phyloP scores from a whole-genome alignment of 352 stramenopile genomes.

The Globisporangium sylvaticum region DNA sequence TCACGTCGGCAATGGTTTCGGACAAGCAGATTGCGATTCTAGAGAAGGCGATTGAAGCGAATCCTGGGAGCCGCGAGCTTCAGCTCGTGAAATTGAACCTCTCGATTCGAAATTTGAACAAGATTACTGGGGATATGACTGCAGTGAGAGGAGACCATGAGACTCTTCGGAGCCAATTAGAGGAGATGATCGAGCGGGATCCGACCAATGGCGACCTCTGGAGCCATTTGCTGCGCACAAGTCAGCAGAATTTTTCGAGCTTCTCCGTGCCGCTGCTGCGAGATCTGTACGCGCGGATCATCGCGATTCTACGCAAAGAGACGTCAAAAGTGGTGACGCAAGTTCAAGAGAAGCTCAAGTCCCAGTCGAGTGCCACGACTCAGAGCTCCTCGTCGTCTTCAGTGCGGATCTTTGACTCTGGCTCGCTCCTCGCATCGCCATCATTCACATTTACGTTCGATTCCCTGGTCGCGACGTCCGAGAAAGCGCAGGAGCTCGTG shows the following conservation, averaged over 20 bases:
- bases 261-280: conserved; percentile 70
- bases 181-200: conserved; percentile 49
- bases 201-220: conserved; percentile 48
- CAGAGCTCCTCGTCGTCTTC: conserved; percentile 12
- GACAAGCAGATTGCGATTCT: conserved; percentile 72
- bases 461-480: not conserved
- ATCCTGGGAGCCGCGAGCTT: conserved; percentile 44
- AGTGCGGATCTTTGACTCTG: conserved; percentile 23
- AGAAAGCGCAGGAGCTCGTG: conserved; percentile 1
- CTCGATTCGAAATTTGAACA: conserved; percentile 16
- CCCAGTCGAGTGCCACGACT: not conserved
- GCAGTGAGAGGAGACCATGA: conserved; percentile 26
- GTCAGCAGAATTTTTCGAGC: conserved; percentile 58
- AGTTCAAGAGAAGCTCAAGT: not conserved
- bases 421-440: conserved; percentile 20
- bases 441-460: not conserved
- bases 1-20: conserved; percentile 29
- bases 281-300: conserved; percentile 63
- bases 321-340: conserved; percentile 11
- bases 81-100: conserved; percentile 54
- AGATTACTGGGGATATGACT: conserved; percentile 3
- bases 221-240: conserved; percentile 43
- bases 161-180: conserved; percentile 29
- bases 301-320: conserved; percentile 45
- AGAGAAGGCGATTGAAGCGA: conserved; percentile 41